Evolutionary conservation across 2,329 filamentous ascomycete species (phyloP).

Genomic region (Alternaria rosae): DNA sequence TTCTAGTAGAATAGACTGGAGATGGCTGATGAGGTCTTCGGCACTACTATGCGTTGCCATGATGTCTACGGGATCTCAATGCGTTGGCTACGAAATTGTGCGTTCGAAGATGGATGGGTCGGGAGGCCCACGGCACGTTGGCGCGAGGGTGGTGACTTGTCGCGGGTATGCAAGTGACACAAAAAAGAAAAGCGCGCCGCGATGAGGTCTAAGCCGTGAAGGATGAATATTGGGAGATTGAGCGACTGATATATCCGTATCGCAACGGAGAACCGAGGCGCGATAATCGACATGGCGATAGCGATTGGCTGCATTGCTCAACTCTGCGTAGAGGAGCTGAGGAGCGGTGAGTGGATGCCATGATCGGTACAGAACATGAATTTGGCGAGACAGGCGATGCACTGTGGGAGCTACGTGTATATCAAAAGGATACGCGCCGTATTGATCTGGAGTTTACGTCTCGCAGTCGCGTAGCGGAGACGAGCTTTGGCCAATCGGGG

Average conservation of each 20-base stretch:
- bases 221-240: background rate
- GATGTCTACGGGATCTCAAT: background rate
- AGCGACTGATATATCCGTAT: background rate
- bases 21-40: constrained; percentile 48
- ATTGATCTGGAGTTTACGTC: background rate
- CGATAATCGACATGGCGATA: background rate
- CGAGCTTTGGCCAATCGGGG: constrained; percentile 17
- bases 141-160: background rate
- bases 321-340: background rate
- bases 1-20: constrained; percentile 53
- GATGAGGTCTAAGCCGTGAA: background rate
- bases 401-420: background rate
- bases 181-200: background rate
- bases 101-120: background rate
- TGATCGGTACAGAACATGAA: background rate
- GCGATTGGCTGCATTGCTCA: constrained; percentile 11
- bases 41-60: constrained; percentile 30
- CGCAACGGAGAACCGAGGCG: constrained; percentile 12
- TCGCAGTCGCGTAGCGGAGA: constrained; percentile 1
- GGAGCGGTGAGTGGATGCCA: background rate
- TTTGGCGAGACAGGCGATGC: background rate
- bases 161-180: background rate
- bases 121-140: background rate
- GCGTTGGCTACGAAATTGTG: background rate
- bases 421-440: background rate